These are phyloP conservation scores for Lentinula edodes DNA, from an alignment of 768 basidiomycete genomes.

Conservation along the genomic window DNA sequence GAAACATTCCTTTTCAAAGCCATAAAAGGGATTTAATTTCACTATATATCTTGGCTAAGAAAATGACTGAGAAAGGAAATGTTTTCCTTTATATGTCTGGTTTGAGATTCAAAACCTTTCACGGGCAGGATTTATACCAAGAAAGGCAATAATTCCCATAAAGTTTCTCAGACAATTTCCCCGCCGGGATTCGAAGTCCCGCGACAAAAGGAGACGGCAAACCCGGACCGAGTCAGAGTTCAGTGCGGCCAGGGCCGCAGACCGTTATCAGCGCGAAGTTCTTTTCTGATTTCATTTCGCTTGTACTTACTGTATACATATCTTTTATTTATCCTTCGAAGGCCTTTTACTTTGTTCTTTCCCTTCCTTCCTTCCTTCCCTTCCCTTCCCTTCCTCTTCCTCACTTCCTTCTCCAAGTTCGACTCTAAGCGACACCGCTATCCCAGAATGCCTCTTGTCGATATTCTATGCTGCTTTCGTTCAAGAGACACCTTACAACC, in stretches of 20 bases:
- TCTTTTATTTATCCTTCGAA: not conserved
- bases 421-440: too few relatives aligned
- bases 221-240: not conserved
- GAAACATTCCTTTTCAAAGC: too few relatives aligned
- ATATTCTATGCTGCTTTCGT: not conserved
- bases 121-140: too few relatives aligned
- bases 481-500: not conserved
- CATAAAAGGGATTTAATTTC: too few relatives aligned
- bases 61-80: too few relatives aligned
- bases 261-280: not conserved
- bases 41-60: too few relatives aligned
- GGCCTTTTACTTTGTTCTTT: not conserved
- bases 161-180: too few relatives aligned
- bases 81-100: too few relatives aligned
- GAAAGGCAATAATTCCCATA: too few relatives aligned
- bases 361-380: not conserved
- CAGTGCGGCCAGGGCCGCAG: not conserved
- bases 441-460: not conserved
- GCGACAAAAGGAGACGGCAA: not conserved
- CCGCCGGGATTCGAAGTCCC: too few relatives aligned
- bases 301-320: not conserved
- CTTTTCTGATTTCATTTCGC: not conserved
- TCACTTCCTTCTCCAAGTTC: too few relatives aligned
- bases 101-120: too few relatives aligned
- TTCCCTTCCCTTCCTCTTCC: not conserved